Base-by-base conservation (phyloP, 495 filamentous ascomycete species). In the Viridothelium virens region DNA sequence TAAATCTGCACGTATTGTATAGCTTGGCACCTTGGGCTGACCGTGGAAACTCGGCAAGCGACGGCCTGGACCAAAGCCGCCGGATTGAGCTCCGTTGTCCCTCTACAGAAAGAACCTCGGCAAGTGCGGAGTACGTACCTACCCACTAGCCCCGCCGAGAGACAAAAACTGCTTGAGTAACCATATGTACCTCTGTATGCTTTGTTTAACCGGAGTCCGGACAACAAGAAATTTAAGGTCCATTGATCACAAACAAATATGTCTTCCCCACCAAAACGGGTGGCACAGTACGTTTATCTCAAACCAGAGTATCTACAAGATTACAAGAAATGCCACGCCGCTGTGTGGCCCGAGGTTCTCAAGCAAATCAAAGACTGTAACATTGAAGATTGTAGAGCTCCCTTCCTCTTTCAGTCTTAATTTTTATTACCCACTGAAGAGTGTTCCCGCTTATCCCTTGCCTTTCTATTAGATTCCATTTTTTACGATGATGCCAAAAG, bases 301-400 rank as follows among this genome's bases (percentile, higher is more conserved):
- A 89, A 88, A 74, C 82, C 85, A 36, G 84, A 85, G 53, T 83
- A 75, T 56, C 74, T 86, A 14, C 80, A 80, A 25, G 80, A 83
- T 61, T 91, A 91, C 76, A 91, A 90, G 71, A 80, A 87, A 75
- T 84, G 84, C 65, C 89, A 91, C 68, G 84, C 83, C 2, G 80
- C 81, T 11, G 87, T 89, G 0, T 91, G 89, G 89, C 88, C 87
- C 1, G 86, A 89, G 68, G 87, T 91, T 2, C 74, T 89, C 63
- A 79, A 84, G 74, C 85, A 89, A 74, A 90, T 92, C 71, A 83
- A 84, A 70, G 83, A 86, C 53, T 89, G 84, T 73, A 87, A 87
- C 70, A 91, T 92, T 65, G 75, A 77, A 47, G 89, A 91, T 70
- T 91, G 87, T 89, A 78, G 36, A 80, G 72, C 1, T 31, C 33